Evolutionary conservation across 139 green algal genomes (phyloP), one percentile per base, ranked within the genome.

Genomic region (Trebouxia sp.): DNA sequence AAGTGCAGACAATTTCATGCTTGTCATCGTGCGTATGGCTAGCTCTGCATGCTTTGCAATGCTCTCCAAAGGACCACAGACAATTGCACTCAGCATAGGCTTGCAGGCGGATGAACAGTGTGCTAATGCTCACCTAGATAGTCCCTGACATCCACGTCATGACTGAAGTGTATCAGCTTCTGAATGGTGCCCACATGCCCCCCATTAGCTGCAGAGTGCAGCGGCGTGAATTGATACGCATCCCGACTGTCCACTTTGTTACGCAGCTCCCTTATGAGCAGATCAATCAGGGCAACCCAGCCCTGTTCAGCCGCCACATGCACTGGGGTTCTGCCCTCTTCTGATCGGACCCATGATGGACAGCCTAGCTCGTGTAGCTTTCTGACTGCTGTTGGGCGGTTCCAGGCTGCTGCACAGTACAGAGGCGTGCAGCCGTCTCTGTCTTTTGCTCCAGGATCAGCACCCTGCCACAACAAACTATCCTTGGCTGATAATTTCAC

Each of bases 221-320:
- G 76, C 20, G 89, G 89, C 6, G 89, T 92, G 76, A 90, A 91
- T 58, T 89, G 79, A 50, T 89, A 91, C 56, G 56, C 84, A 76
- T 93, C 89, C 26, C 78, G 42, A 0, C 56, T 74, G 14, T 90
- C 87, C 67, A 90, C 86, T 65, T 84, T 55, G 39, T 87, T 87
- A 45, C 82, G 82, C 14, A 90, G 86, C 78, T 88, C 82, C 6
- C n/a, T 17, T 3, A 90, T 80, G 28, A 90, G 66, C 53, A 89
- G 56, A 6, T 87, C 66, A 15, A 83, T 72, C n/a, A 83, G 48
- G 24, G 65, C 66, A 2, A 56, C 69, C 78, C 85, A 86, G 22
- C 80, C 82, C 80, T 92, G 89, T 77, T 93, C 89, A 1, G 89
- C 89, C 1, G 89, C 89, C 5, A 92, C 88, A 43, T 93, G 89